Conservation (phyloP, 768 basidiomycete species). For the Boletus eberwhitei region DNA sequence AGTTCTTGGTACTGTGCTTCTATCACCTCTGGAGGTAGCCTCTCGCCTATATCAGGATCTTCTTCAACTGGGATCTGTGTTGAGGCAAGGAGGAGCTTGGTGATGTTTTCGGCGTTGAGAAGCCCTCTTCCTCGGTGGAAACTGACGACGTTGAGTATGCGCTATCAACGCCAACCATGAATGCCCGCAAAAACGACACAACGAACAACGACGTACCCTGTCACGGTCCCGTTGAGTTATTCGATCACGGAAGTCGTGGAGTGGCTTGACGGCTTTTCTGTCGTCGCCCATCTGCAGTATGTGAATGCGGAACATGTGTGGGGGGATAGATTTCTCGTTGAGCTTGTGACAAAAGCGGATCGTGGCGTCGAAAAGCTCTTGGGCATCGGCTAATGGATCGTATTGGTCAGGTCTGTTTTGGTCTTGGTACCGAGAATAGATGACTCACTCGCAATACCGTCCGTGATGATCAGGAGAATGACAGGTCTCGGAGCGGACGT, state of each 20-base stretch:
- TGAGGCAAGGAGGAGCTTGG: slow-evolving; percentile 21
- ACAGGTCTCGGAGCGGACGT: slow-evolving; percentile 6
- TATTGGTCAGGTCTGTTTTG: neutral
- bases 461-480: slow-evolving; percentile 19
- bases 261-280: slow-evolving; percentile 20
- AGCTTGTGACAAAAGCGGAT: slow-evolving; percentile 9
- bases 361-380: slow-evolving; percentile 10
- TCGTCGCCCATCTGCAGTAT: slow-evolving; percentile 24
- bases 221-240: slow-evolving; percentile 13
- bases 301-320: slow-evolving; percentile 23
- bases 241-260: slow-evolving; percentile 21
- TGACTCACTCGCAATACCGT: slow-evolving; percentile 18
- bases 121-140: slow-evolving; percentile 24
- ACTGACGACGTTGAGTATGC: slow-evolving; percentile 21
- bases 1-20: slow-evolving; percentile 8
- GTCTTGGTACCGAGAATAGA: neutral
- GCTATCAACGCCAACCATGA: slow-evolving; percentile 8
- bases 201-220: slow-evolving; percentile 4
- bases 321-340: slow-evolving; percentile 1
- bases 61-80: slow-evolving; percentile 15
- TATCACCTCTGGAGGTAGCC: slow-evolving; percentile 10
- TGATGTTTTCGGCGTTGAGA: slow-evolving; percentile 16
- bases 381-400: slow-evolving; percentile 10
- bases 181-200: neutral
- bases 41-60: slow-evolving; percentile 19